Evolutionary conservation across 495 filamentous ascomycete genomes (phyloP).

Genomic region (Margaritispora aquatica): DNA sequence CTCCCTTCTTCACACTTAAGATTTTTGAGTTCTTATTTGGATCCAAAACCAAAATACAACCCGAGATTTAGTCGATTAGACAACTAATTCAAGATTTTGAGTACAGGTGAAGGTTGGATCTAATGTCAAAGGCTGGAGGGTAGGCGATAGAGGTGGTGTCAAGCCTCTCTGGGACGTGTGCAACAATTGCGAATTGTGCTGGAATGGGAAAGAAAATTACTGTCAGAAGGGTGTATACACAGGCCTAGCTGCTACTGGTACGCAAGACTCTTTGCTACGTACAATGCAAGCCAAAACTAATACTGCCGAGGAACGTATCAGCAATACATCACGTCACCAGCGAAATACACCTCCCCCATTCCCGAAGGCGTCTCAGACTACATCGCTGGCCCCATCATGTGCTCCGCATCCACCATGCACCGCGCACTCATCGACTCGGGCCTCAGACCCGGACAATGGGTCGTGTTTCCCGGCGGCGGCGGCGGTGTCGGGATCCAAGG

Average conservation of each 20-base stretch:
- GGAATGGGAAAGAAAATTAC: conserved; percentile 37
- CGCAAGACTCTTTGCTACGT: conserved; percentile 1
- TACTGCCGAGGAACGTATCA: conserved; percentile 28
- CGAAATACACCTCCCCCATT: conserved; percentile 34
- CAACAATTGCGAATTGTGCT: conserved; percentile 40
- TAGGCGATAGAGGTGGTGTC: conserved; percentile 47
- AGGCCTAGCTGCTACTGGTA: conserved; percentile 32
- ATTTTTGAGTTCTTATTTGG: too few species aligned
- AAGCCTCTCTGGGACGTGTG: conserved; percentile 49
- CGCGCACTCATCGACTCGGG: conserved; percentile 31
- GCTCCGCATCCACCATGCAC: conserved; percentile 36
- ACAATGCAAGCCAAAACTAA: conserved; percentile 25
- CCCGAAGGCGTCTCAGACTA: conserved; percentile 36
- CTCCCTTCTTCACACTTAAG: too few species aligned
- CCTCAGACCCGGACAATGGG: conserved; percentile 35
- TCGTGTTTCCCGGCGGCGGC: conserved; percentile 35
- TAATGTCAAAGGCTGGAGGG: conserved; percentile 43
- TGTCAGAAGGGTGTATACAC: conserved; percentile 31
- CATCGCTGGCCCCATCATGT: conserved; percentile 41
- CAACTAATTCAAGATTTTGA: too few species aligned
- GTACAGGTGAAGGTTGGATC: conserved; percentile 43
- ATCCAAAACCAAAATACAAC: too few species aligned
- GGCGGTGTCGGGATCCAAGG: conserved; percentile 18
- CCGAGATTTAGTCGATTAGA: too few species aligned
- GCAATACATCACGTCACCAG: conserved; percentile 35